Base-by-base conservation (phyloP, 2,329 filamentous ascomycete species). In the Periconia digitata region DNA sequence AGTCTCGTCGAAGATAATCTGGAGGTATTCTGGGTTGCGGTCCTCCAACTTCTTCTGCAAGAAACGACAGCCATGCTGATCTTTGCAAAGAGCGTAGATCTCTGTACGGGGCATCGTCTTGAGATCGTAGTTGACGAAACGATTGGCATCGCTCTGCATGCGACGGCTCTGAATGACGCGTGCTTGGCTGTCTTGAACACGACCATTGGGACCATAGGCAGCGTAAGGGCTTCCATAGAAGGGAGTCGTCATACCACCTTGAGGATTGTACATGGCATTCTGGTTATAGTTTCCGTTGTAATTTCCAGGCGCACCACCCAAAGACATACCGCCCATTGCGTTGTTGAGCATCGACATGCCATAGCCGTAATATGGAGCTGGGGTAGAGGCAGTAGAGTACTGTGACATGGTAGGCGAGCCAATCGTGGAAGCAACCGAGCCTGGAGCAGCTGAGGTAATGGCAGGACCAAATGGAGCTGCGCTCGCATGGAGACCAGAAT, bases 21-120 rank as follows among this genome's bases (percentile, higher is more conserved):
- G 88, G 43, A 96, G 83, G 63, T 95, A 84, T 22, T 92, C 87
- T 5, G 87, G 82, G 59, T 87, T 85, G 60, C 87, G 87, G 66
- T 95, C 92, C 75, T 99, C 94, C 5, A 99, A 81, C 77, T 97
- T 96, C 79, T 95, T 94, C 76, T 99, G 94, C 47, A 99, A 78
- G 71, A 94, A 99, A 50, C 94, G 89, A 66, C 94, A 99, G 50
- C 94, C 94, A 72, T 99, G 92, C 75, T 99, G 94, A 66, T 99
- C 94, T 75, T 96, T 97, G 81, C 92, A 97, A 29, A 96, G 78
- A 43, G 85, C 81, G 71, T 96, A 95, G 63, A 99, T 90, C 62
- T 91, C 87, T 41, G 91, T 90, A 27, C 64, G 64, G 29, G 81
- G 80, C 62, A 94, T 86, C 27, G 86, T 83, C 67, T 96, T 90